Conservation (phyloP, 139 green algal genomes). For the Zygnema cylindricum region DNA sequence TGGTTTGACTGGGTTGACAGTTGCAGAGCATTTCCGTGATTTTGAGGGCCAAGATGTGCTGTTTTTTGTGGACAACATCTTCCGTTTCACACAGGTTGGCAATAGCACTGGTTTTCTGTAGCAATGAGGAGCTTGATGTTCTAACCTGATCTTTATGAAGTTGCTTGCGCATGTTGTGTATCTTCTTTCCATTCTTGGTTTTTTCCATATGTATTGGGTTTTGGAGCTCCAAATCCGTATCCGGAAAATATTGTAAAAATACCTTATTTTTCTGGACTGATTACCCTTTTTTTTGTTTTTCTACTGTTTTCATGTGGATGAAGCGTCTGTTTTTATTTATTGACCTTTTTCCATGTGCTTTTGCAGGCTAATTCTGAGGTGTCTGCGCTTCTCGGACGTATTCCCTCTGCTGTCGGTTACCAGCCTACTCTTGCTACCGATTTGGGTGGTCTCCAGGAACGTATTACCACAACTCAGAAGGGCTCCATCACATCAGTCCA, state of each 20-base stretch:
- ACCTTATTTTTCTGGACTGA: no score
- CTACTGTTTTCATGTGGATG: no score
- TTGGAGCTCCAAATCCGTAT: no score
- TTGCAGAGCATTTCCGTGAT: slow-evolving; percentile 99
- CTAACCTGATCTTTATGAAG: no score
- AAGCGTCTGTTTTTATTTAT: no score
- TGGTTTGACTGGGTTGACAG: slow-evolving; percentile 95
- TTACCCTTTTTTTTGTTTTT: no score
- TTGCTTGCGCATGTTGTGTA: no score
- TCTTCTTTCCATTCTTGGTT: no score
- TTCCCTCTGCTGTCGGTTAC: slow-evolving; percentile 98
- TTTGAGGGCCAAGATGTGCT: slow-evolving; percentile 99
- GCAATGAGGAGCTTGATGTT: no score
- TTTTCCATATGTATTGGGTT: no score
- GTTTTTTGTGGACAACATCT: slow-evolving; percentile 99
- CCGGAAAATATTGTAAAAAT: no score
- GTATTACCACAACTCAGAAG: slow-evolving; percentile 98
- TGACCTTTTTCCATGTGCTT: no score
- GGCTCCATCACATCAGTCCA: slow-evolving; percentile 99
- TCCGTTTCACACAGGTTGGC: slow-evolving; percentile 90
- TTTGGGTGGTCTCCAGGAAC: slow-evolving; percentile 95
- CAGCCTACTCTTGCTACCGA: slow-evolving; percentile 99
- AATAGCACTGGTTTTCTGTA: background rate
- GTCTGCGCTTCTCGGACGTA: slow-evolving; percentile 97
- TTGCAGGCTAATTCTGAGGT: slow-evolving; percentile 71